phyloP scores from a whole-genome alignment of 495 filamentous ascomycete species.

The Saxispiralis lemnorum region DNA sequence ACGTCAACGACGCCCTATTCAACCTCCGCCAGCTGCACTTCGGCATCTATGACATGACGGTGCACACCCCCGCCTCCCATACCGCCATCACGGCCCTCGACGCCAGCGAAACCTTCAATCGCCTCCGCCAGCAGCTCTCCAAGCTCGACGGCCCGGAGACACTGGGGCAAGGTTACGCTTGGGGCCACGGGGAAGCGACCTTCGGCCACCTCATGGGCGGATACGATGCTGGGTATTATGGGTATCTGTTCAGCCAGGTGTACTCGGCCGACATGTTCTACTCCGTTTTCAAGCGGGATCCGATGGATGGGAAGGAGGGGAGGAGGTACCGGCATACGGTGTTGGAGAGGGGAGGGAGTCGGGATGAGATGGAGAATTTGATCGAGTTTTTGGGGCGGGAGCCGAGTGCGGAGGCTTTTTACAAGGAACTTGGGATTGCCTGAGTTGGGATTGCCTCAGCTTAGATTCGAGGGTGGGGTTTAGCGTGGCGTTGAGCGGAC shows the following conservation, averaged over 20 bases:
- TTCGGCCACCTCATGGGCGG: conserved; percentile 59
- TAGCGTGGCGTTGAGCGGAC: no score
- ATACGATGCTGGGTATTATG: conserved; percentile 60
- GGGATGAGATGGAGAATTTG: conserved; percentile 58
- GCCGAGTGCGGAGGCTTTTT: conserved; percentile 58
- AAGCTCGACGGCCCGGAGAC: conserved; percentile 47
- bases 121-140: conserved; percentile 34
- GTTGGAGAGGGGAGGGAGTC: conserved; percentile 51
- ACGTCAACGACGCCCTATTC: conserved; percentile 52
- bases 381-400: conserved; percentile 55
- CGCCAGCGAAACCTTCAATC: conserved; percentile 25
- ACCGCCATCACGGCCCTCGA: conserved; percentile 21
- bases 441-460: neutral
- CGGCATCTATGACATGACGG: conserved; percentile 44
- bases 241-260: conserved; percentile 49
- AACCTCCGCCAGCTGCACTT: conserved; percentile 53
- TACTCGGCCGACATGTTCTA: conserved; percentile 71
- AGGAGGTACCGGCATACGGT: conserved; percentile 56
- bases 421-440: conserved; percentile 46
- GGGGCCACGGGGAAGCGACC: conserved; percentile 51
- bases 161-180: conserved; percentile 35
- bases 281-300: conserved; percentile 50
- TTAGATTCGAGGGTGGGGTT: neutral
- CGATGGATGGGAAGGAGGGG: conserved; percentile 51
- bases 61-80: conserved; percentile 26